Base-by-base conservation (phyloP, 306 rosid genomes). In the Phaseolus lunatus region DNA sequence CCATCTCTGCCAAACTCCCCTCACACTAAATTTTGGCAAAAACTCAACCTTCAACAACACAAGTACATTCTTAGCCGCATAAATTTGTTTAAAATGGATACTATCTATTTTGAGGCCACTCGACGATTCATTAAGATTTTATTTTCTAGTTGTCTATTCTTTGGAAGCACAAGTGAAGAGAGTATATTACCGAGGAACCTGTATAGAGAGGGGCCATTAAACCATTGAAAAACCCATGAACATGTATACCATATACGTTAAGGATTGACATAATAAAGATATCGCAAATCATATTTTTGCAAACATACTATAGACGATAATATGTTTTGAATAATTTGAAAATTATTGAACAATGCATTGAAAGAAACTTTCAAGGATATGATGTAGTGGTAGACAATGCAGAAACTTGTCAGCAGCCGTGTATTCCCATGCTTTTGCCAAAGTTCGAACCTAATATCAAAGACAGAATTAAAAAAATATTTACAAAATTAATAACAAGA, bases 1-100 rank as follows among this genome's bases (percentile, higher is more conserved):
- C 98, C 97, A 95, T 77, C 96, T 88, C 76, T 92, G 93, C 98
- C 98, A 95, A 67, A 95, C 69, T 73, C 96, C 96, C 52, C 96
- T 86, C 78, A 95, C 98, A 63, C 97, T 95, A 85, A 95, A 92
- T 87, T 92, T 95, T 66, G 97, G 97, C 89, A 95, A 58, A 83
- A 95, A 95, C 79, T 95, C 97, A 81, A 95, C 98, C 98, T 94
- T 85, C 84, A 88, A 73, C 41, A 72, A 76, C 68, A 86, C 64
- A 80, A 82, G 52, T 24, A 75, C 57, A 83, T 33, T 66, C 43
- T 78, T 77, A 76, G 84, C 24, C 53, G 76, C 16, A 72, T 65
- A 18, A 81, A 19, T 10, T 24, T 37, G 68, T 59, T n/a, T 61
- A 50, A 49, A 77, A 66, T 73, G 64, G 54, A 78, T 50, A 70